phyloP scores from a whole-genome alignment of 2,329 filamentous ascomycete species.

The Aspergillus sp. region DNA sequence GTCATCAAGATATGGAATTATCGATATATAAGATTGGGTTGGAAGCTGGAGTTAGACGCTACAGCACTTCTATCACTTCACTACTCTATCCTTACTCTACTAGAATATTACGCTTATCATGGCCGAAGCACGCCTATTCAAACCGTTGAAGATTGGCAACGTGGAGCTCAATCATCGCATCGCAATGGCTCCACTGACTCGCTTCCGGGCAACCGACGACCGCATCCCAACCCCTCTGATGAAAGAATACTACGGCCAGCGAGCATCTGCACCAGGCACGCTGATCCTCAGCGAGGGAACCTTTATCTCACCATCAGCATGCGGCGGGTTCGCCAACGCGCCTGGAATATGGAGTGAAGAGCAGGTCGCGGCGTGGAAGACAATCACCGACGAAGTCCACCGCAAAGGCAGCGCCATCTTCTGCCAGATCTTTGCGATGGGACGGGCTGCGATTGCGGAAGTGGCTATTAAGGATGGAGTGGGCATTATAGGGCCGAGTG shows the following conservation, averaged over 20 bases:
- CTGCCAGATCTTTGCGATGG: constrained; percentile 62
- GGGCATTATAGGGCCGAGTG: constrained; percentile 25
- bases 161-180: constrained; percentile 48
- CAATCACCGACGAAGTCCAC: constrained; percentile 63
- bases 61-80: not conserved
- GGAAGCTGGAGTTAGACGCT: not conserved
- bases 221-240: constrained; percentile 48
- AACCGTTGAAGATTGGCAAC: constrained; percentile 45
- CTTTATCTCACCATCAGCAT: constrained; percentile 46
- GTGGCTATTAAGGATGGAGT: constrained; percentile 19
- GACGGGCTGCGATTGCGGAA: constrained; percentile 51
- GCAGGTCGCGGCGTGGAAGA: constrained; percentile 61
- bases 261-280: constrained; percentile 53
- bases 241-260: constrained; percentile 55
- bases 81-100: no score
- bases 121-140: constrained; percentile 22
- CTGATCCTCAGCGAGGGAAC: constrained; percentile 61
- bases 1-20: not conserved
- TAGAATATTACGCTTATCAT: not conserved
- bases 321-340: constrained; percentile 50
- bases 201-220: constrained; percentile 52
- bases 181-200: constrained; percentile 59
- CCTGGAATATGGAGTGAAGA: constrained; percentile 60
- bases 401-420: constrained; percentile 61
- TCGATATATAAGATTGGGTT: not conserved